Percentiles rank a stretch among this genome's conserved stretches.
These are phyloP conservation scores for Raphidocelis subcapitata DNA, from an alignment of 139 green algal genomes.

Conservation along the genomic window DNA sequence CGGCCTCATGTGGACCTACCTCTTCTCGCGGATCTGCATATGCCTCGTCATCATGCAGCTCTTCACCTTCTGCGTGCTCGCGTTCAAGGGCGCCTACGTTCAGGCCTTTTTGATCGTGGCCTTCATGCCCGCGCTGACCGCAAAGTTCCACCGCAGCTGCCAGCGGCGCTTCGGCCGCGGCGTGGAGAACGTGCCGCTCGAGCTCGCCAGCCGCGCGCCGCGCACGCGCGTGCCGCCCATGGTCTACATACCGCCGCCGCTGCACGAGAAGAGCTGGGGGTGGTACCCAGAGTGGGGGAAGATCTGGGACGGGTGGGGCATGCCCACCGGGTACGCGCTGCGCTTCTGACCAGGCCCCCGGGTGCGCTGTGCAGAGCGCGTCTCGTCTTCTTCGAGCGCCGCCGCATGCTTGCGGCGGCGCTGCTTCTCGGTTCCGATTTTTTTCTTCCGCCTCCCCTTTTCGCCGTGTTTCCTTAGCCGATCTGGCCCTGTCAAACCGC, in stretches of 20 bases:
- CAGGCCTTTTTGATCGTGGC: constrained; percentile 61
- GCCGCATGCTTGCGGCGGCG: too few relatives aligned
- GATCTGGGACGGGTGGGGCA: constrained; percentile 51
- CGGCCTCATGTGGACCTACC: constrained; percentile 56
- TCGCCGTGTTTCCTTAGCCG: too few relatives aligned
- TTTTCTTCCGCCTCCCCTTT: too few relatives aligned
- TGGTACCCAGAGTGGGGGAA: constrained; percentile 60
- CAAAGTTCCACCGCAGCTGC: constrained; percentile 60
- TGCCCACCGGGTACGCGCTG: constrained; percentile 18
- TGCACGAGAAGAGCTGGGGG: constrained; percentile 38
- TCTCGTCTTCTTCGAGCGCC: too few relatives aligned
- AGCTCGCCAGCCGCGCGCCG: constrained; percentile 24
- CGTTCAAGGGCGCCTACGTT: constrained; percentile 60
- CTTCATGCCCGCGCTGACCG: constrained; percentile 62
- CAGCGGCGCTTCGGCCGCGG: constrained; percentile 26
- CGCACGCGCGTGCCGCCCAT: constrained; percentile 21
- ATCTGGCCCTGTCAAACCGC: too few relatives aligned
- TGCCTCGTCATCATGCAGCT: constrained; percentile 41
- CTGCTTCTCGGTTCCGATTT: too few relatives aligned
- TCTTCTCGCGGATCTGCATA: constrained; percentile 49
- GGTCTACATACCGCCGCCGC: constrained; percentile 45
- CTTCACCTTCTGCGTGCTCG: constrained; percentile 68
- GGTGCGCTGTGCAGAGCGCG: too few relatives aligned
- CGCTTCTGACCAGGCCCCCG: too few relatives aligned
- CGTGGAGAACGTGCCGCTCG: constrained; percentile 38